Evolutionary conservation across 257 asterid genomes (phyloP), one percentile per base, ranked within the genome.

Genomic region (Nicotiana knightiana): DNA sequence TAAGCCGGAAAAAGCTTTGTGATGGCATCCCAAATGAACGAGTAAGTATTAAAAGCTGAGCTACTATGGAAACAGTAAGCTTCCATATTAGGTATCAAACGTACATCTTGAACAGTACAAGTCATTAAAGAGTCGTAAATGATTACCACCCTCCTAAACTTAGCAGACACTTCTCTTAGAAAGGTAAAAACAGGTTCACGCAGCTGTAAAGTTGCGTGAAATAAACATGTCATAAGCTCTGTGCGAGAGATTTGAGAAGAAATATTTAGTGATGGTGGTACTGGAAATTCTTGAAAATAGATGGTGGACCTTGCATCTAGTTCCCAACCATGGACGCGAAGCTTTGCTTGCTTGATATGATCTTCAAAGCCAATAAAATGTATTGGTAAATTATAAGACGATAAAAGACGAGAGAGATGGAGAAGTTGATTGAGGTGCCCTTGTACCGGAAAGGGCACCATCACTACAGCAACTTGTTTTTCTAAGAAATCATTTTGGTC

Each of bases 361-460:
- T 17, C 57, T 8, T 18, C 30, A 70, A 70, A 70, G 8, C 77
- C 77, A 53, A 37, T 17, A 53, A 18, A 70, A 39, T 70, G 26
- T 10, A 70, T 53, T 30, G 54, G 77, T 17, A 70, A 9, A 53
- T 39, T 53, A 10, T 70, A n/a, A 6, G 77, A 39, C 21, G 53
- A 18, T 4, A 67, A 6, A 8, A 67, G 76, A 24, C 76, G 76
- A 35, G 76, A 67, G 7, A 67, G 33, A 67, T 67, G 54, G 51
- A 67, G 54, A 43, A 67, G 53, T 33, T 70, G 77, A 53, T 70
- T 70, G 57, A 70, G 77, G 55, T 70, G 77, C 6, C 77, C 77
- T 70, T 70, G 77, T 3, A 35, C 77, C 6, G 51, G 58, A n/a
- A 39, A 70, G 1, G 77, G 77, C 26, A 70, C 77, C 26, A 39